Conservation (phyloP, 768 basidiomycete species). For the Mycena floridula region DNA sequence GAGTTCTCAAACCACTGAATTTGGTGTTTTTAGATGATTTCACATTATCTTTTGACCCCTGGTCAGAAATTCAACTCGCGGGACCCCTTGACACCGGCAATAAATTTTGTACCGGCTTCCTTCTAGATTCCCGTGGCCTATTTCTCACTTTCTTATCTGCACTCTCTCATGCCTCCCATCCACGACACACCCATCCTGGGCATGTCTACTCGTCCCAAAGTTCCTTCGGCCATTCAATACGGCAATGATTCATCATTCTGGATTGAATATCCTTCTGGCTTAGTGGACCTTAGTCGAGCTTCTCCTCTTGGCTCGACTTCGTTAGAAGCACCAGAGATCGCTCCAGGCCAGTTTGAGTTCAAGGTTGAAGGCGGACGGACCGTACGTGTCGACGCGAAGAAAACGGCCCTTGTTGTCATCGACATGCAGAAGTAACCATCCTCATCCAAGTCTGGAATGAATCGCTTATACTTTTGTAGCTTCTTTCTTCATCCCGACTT, state of each 20-base stretch:
- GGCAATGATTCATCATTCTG: constrained; percentile 53
- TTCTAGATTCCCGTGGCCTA: background rate
- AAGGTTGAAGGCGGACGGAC: constrained; percentile 44
- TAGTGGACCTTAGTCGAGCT: constrained; percentile 54
- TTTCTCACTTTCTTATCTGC: constrained; percentile 6
- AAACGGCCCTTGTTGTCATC: constrained; percentile 54
- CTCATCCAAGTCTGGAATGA: background rate
- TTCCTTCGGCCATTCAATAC: constrained; percentile 42
- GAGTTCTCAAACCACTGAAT: no score
- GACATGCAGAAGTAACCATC: constrained; percentile 68
- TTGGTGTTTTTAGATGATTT: no score
- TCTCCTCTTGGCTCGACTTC: constrained; percentile 25
- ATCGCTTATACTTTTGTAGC: constrained; percentile 27
- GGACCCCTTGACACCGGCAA: no score
- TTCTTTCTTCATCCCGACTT: constrained; percentile 63
- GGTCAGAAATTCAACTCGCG: no score
- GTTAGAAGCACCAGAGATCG: constrained; percentile 22
- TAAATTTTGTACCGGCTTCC: no score
- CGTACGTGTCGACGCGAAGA: constrained; percentile 42
- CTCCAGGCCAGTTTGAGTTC: constrained; percentile 43
- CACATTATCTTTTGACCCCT: no score
- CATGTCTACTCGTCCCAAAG: constrained; percentile 41
- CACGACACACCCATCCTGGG: constrained; percentile 36
- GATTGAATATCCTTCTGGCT: constrained; percentile 63
- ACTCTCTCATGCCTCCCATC: constrained; percentile 15